Base-by-base conservation (phyloP, 2,329 filamentous ascomycete species). In the Exophiala phaeomuriformis region DNA sequence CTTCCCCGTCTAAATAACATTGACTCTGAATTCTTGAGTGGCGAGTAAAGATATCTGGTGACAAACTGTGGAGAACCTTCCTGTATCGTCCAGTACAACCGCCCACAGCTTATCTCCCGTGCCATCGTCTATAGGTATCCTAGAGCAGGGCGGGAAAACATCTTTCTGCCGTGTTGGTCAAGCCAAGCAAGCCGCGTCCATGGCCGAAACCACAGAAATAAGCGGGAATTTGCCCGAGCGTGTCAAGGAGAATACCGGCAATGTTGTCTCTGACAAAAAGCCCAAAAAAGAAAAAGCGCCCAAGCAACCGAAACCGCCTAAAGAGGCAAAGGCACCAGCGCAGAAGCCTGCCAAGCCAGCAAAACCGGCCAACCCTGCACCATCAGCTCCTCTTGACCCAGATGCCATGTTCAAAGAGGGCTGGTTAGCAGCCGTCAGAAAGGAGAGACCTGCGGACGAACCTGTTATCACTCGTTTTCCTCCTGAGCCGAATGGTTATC, bases 401-500 rank as follows among this genome's bases (percentile, higher is more conserved):
- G 78, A 87, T 58, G 75, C 79, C 60, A 90, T 90, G 80, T 91
- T 90, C 75, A 87, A 88, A 72, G 79, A 83, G 65, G 87, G 86
- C 37, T 91, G 89, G 71, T 77, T 90, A 35, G 75, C 78, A 48
- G 81, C 85, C 3, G 85, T 90, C 31, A 88, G 84, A 71, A 79
- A 83, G 57, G 80, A 85, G 69, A 77, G 82, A 46, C 83, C 83
- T 1, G 73, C 76, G 42, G 79, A 78, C 56, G 66, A 70, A 48
- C 63, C 69, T 31, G 71, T 76, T 12, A 62, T 84, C 46, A 90
- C 86, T 3, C 82, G 86, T 61, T 90, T 91, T 66, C 87, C 87
- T 1, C 87, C 87, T 19, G 87, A 91, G 71, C 93, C 93, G 45
- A 97, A 97, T 69, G 93, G 91, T 51, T 96, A 86, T 68, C 79